Conservation (phyloP, 208 protist genomes). For the Naegleria fowleri region DNA sequence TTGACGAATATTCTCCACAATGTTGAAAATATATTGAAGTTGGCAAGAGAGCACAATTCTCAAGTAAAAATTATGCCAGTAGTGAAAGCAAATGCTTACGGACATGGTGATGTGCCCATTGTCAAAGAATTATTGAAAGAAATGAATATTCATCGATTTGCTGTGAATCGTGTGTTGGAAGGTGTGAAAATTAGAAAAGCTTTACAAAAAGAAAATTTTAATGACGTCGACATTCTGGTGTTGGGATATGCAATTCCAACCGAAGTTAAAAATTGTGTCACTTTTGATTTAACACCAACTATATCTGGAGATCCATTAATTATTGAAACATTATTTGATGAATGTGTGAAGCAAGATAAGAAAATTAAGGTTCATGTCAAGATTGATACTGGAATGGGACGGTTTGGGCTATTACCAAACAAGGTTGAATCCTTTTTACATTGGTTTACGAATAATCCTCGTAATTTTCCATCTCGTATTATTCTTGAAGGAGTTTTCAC, state of each 20-base stretch:
- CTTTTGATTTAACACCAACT: not conserved
- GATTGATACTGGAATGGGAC: conserved; percentile 1
- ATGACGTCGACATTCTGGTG: not conserved
- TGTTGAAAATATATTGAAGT: not conserved
- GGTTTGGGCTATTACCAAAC: not conserved
- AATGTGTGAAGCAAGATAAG: not conserved
- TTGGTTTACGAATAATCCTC: not conserved
- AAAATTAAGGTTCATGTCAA: not conserved
- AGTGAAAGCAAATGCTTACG: conserved; percentile 4
- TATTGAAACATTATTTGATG: not conserved
- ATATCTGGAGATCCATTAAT: not conserved
- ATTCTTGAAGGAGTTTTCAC: not conserved
- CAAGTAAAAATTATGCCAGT: not conserved
- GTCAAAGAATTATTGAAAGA: not conserved
- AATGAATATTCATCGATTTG: not conserved
- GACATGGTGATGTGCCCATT: not conserved
- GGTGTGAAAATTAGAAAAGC: not conserved
- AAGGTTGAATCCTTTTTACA: not conserved
- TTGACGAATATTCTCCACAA: not conserved
- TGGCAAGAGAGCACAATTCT: not conserved
- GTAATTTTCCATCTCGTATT: not conserved
- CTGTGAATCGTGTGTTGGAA: conserved; percentile 7
- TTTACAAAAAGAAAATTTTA: not conserved
- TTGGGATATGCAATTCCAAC: not conserved
- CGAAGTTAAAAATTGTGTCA: not conserved